Evolutionary conservation across 176 grass and related monocot genomes (phyloP).

Genomic region (Oryza punctata): DNA sequence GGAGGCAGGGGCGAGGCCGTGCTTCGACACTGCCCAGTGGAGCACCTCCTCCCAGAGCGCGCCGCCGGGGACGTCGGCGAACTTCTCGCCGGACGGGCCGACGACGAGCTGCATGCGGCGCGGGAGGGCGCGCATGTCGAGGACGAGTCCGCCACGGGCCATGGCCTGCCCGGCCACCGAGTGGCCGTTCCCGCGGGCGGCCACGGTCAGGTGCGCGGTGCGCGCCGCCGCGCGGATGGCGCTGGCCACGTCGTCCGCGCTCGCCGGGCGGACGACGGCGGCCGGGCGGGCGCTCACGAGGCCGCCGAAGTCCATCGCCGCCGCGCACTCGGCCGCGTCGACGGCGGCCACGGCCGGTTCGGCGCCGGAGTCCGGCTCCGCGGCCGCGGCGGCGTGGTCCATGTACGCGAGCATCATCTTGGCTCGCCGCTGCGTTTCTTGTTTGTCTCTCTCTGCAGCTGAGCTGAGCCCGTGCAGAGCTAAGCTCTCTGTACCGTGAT

Average conservation of each 20-base stretch:
- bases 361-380: slow-evolving; percentile 36
- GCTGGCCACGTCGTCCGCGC: slow-evolving; percentile 58
- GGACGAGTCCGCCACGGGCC: slow-evolving; percentile 70
- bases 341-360: slow-evolving; percentile 59
- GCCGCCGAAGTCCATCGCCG: slow-evolving; percentile 81
- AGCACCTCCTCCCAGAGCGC: slow-evolving; percentile 95
- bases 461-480: slow-evolving; percentile 13
- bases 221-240: slow-evolving; percentile 52
- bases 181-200: slow-evolving; percentile 95
- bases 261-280: slow-evolving; percentile 60
- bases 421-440: background rate
- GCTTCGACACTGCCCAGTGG: slow-evolving; percentile 62
- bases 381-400: slow-evolving; percentile 53
- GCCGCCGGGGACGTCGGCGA: slow-evolving; percentile 72
- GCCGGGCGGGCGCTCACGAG: slow-evolving; percentile 44
- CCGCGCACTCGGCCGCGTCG: slow-evolving; percentile 53
- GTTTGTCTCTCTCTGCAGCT: background rate
- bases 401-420: slow-evolving; percentile 77
- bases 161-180: slow-evolving; percentile 78
- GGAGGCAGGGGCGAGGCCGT: slow-evolving; percentile 64
- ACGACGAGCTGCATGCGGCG: background rate
- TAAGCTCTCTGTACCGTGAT: background rate
- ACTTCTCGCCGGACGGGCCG: background rate
- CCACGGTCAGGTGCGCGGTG: slow-evolving; percentile 51
- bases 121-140: slow-evolving; percentile 75